A percentile compares a stretch with the other conserved stretches of the same genome.
phyloP scores from a whole-genome alignment of 306 rosid species.

The Vachellia pachyceras region DNA sequence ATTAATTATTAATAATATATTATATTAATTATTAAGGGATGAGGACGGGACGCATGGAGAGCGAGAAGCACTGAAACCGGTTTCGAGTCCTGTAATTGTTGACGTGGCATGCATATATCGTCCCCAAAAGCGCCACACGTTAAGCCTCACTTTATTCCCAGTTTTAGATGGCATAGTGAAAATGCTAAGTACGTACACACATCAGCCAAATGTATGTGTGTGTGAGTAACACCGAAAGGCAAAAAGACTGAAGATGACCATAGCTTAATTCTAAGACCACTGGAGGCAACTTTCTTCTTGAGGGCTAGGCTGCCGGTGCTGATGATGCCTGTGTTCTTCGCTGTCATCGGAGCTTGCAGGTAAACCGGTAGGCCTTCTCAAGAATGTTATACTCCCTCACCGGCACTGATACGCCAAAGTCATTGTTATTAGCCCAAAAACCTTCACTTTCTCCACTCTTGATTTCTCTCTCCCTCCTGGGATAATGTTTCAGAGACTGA shows the following conservation, averaged over 20 bases:
- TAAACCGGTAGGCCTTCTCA: constrained; percentile 31
- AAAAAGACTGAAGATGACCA: constrained; percentile 40
- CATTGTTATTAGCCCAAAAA: constrained; percentile 19
- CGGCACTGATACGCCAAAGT: constrained; percentile 41
- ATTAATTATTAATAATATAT: too few species aligned
- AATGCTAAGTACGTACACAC: neutral
- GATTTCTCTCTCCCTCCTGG: neutral
- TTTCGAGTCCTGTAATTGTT: neutral
- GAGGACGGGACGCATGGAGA: too few species aligned
- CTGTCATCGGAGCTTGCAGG: constrained; percentile 21
- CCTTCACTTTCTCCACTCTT: constrained; percentile 48
- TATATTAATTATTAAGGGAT: too few species aligned
- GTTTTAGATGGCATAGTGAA: neutral
- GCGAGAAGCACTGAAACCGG: too few species aligned
- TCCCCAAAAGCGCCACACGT: constrained; percentile 4
- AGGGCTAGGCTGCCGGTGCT: neutral
- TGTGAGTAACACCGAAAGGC: too few species aligned
- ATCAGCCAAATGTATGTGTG: neutral
- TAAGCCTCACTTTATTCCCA: neutral
- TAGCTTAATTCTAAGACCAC: constrained; percentile 43
- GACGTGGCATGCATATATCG: neutral
- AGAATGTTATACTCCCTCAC: constrained; percentile 38
- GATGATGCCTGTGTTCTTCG: neutral
- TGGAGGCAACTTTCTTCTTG: constrained; percentile 63
- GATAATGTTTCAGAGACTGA: constrained; percentile 9